phyloP scores from a whole-genome alignment of 495 filamentous ascomycete genomes.

The Apodospora peruviana region DNA sequence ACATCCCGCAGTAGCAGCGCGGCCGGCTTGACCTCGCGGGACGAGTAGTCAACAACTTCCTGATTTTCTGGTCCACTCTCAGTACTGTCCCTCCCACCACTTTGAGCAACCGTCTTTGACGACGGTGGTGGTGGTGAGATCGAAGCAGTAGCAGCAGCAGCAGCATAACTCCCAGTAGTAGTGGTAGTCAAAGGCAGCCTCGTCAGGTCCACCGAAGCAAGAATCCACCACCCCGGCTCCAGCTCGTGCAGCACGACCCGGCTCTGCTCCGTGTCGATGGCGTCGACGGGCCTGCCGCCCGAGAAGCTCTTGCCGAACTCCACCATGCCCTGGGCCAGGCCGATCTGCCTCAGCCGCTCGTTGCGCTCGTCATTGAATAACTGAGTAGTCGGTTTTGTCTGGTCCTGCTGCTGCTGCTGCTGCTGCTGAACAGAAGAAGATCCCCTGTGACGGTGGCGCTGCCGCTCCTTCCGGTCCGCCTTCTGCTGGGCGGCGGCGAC shows the following conservation, averaged over 20 bases:
- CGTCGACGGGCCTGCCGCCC: slow-evolving; percentile 65
- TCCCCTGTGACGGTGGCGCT: background rate
- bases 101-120: background rate
- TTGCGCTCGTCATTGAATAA: slow-evolving; percentile 61
- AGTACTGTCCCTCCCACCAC: background rate
- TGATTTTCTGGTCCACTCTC: slow-evolving; percentile 13
- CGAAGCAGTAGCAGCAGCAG: slow-evolving; percentile 22
- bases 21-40: slow-evolving; percentile 82
- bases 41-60: slow-evolving; percentile 66
- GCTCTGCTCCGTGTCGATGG: slow-evolving; percentile 84
- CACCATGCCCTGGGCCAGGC: slow-evolving; percentile 96
- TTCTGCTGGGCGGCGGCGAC: slow-evolving; percentile 20
- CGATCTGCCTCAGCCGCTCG: slow-evolving; percentile 82
- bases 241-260: slow-evolving; percentile 80
- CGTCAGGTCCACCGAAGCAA: slow-evolving; percentile 79
- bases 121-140: slow-evolving; percentile 4
- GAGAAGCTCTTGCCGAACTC: slow-evolving; percentile 89
- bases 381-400: slow-evolving; percentile 33
- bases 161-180: background rate
- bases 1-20: slow-evolving; percentile 73
- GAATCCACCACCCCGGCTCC: slow-evolving; percentile 83
- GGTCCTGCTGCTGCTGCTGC: slow-evolving; percentile 23
- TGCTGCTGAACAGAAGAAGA: slow-evolving; percentile 4
- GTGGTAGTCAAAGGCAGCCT: slow-evolving; percentile 42
- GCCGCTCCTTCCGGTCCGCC: background rate